A percentile compares a stretch with the other conserved stretches of the same genome.
These are phyloP conservation scores for Gremmenia infestans DNA, from an alignment of 2,329 filamentous ascomycete genomes.

Conservation along the genomic window DNA sequence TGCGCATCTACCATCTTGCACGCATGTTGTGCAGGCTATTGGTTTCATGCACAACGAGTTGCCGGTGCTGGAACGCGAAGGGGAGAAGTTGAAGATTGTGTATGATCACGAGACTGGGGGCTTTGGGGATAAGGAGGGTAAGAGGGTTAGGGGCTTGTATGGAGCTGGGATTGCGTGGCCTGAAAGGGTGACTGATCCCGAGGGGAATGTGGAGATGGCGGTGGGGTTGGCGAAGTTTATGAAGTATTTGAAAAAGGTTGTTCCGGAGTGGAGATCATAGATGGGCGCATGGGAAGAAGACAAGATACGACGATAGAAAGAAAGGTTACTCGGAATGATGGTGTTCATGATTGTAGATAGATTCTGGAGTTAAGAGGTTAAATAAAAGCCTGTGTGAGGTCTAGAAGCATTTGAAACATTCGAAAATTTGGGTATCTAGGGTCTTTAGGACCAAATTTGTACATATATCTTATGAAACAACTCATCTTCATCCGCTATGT, in stretches of 20 bases:
- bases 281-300: too few species aligned
- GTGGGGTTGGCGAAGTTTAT: constrained; percentile 64
- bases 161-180: constrained; percentile 62
- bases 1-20: constrained; percentile 43
- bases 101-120: constrained; percentile 37
- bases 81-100: constrained; percentile 19
- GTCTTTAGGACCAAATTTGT: too few species aligned
- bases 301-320: too few species aligned
- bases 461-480: too few species aligned
- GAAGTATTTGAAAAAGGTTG: constrained; percentile 53
- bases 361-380: too few species aligned
- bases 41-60: constrained; percentile 49
- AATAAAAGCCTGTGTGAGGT: too few species aligned
- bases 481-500: too few species aligned
- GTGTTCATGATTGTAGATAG: too few species aligned
- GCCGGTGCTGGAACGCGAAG: constrained; percentile 39
- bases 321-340: too few species aligned
- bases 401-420: too few species aligned
- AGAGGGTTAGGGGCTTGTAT: constrained; percentile 47
- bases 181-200: constrained; percentile 54
- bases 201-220: constrained; percentile 55
- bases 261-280: constrained; percentile 41
- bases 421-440: too few species aligned
- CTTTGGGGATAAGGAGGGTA: constrained; percentile 41
- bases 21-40: constrained; percentile 53